Base-by-base conservation (phyloP, 306 rosid genomes). In the Gastrolobium villosum region DNA sequence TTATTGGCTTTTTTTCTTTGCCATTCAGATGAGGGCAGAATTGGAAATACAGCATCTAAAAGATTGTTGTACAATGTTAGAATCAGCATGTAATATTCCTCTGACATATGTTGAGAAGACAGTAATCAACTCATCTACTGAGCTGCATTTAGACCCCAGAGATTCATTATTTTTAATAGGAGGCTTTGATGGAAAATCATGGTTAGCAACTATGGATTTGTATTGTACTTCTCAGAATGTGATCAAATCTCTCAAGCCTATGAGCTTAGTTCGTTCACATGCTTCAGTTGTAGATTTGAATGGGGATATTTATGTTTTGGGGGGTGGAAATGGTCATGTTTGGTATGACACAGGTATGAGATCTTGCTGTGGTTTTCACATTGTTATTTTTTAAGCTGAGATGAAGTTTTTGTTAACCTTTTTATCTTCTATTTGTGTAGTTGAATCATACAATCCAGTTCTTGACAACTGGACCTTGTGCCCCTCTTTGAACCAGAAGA, bases 281-380 rank as follows among this genome's bases (percentile, higher is more conserved):
- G 84, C 92, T 83, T 87, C 96, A 54, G 87, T 74, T 78, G 94
- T 84, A 5, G 80, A 80, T 80, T 76, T 87, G 75, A 85, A 87
- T 77, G 86, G 83, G 10, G 87, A 93, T 14, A 57, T 93, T 70
- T 93, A 88, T 74, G 91, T 88, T 52, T 69, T 90, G 68, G 99
- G 97, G 46, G 97, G 99, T 63, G 97, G 98, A 79, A 15, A 88
- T 76, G 89, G 91, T 52, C 5, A 0, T 65, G 70, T 4, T 72
- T 93, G 99, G 98, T 93, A 87, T 57, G 87, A 91, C 74, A 86
- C 94, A 78, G 98, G 99, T 95, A 90, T 70, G 55, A 8, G 34
- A 43, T 74, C 64, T 46, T 68, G 59, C 73, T 60, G 39, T 54
- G 43, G 45, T 77, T 78, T 68, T 50, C 44, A 46, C 50, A 31